Percentiles rank a stretch among this genome's conserved stretches.
Conservation (phyloP, 257 asterid genomes). For the Linaria vulgaris region DNA sequence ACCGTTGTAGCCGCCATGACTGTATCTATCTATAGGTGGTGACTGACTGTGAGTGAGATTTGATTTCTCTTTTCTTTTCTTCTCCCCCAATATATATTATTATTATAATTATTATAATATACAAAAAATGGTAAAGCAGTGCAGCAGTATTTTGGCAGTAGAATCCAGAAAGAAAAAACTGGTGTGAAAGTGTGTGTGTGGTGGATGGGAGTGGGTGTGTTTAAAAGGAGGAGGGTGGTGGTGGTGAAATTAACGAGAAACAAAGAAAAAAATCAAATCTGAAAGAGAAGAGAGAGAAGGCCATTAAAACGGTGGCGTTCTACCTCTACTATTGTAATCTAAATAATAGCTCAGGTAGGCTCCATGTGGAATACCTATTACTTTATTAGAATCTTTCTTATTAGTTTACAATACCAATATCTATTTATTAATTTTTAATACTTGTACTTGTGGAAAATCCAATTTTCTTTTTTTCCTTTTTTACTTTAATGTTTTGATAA, state of each 20-base stretch:
- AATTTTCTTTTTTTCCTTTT: no score
- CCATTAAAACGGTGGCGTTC: conserved; percentile 31
- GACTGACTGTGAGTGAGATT: no score
- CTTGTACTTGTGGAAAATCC: not conserved
- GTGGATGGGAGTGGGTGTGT: not conserved
- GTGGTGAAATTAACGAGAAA: conserved; percentile 50
- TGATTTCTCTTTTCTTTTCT: no score
- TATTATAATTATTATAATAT: not conserved
- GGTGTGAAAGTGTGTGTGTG: conserved; percentile 17
- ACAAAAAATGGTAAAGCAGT: no score
- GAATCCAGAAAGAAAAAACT: conserved; percentile 17
- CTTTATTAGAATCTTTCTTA: conserved; percentile 1
- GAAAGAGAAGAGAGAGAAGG: conserved; percentile 28
- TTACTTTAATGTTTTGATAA: no score
- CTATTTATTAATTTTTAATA: conserved; percentile 13
- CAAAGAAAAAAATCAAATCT: conserved; percentile 50
- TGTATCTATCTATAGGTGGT: not conserved
- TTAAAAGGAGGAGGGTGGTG: conserved; percentile 28
- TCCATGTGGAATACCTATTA: not conserved
- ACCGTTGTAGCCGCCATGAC: conserved; percentile 56
- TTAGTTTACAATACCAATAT: not conserved
- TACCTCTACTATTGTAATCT: no score
- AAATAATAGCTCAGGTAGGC: no score
- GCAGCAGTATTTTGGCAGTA: no score
- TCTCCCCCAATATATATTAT: not conserved